Base-by-base conservation (phyloP, 2,329 filamentous ascomycete species). In the Botryosphaeria dothidea region DNA sequence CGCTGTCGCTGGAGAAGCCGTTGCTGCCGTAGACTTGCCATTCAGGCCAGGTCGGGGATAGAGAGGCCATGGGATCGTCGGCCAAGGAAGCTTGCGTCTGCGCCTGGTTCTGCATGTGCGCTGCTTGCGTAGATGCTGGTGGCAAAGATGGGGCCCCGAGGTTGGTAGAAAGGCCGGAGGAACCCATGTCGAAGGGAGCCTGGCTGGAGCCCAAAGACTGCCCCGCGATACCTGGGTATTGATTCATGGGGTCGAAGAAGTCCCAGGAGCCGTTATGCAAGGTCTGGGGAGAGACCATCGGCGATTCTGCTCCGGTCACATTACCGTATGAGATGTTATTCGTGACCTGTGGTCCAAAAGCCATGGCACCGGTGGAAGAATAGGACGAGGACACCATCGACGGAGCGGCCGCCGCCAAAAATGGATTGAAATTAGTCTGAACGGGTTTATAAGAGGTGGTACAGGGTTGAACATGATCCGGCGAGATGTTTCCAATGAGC, bases 1-100 rank as follows among this genome's bases (percentile, higher is more conserved):
- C 61, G 27, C 61, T 64, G 25, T 64, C 61, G 49, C 49, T 64
- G 27, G 38, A 23, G 57, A 49, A 58, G 25, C 23, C 25, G 54
- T 15, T 41, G 21, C n/a, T n/a, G 23, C 19, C 49, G 15, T 46
- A 23, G 1, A 31, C 36, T 21, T 11, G 17, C 27, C 49, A 64
- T 46, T 56, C 61, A 7, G 41, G 27, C 56, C 61, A 64, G n/a
- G 21, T 27, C 23, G 61, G 61, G 11, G 31, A 25, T 13, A 34
- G 25, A 11, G 27, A 17, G 38, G 36, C 27, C 27, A 17, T 34
- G 11, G 38, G 19, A 27, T 36, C 29, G 9, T 56, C 38, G 11
- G 27, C 5, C 7, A 46, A n/a, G 13, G 19, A 19, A 9, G 34
- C 45, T 7, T 25, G 29, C 27, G 17, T 23, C 17, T 58, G 36